Percentiles rank a stretch among this genome's conserved stretches.
Evolutionary conservation across 768 basidiomycete species (phyloP).

Genomic region (Lentinula detonsa): DNA sequence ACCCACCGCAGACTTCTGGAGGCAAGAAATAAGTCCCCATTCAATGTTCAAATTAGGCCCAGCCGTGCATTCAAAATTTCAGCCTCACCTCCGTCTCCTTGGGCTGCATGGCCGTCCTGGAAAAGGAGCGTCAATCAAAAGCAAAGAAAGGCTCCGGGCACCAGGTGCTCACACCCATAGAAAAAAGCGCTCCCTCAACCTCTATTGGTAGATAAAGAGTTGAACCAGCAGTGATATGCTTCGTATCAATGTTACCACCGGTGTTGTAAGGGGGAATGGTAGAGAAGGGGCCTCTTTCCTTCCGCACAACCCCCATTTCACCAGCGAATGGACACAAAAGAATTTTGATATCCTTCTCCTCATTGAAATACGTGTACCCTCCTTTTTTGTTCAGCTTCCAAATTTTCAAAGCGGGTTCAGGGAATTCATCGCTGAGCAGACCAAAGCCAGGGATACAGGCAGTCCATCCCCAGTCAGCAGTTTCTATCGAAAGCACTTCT

Average conservation of each 20-base stretch:
- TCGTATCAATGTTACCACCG: constrained; percentile 59
- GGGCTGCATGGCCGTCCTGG: constrained; percentile 62
- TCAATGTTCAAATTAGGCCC: too few relatives aligned
- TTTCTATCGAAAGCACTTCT: constrained; percentile 46
- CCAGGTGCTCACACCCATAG: constrained; percentile 43
- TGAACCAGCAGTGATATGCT: constrained; percentile 47
- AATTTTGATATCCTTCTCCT: constrained; percentile 39
- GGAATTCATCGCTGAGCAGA: constrained; percentile 48
- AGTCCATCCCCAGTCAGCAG: constrained; percentile 62
- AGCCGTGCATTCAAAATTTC: background rate
- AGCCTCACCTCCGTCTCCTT: constrained; percentile 56
- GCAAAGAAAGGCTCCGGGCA: background rate
- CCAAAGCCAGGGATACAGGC: constrained; percentile 56
- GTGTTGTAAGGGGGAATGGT: constrained; percentile 60
- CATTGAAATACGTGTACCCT: constrained; percentile 47
- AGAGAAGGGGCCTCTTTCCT: constrained; percentile 42
- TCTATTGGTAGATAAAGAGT: constrained; percentile 53
- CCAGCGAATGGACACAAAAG: constrained; percentile 55
- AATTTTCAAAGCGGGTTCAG: constrained; percentile 45
- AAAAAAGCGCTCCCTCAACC: constrained; percentile 55
- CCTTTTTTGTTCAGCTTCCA: constrained; percentile 39
- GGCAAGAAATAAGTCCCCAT: background rate
- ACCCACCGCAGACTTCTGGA: constrained; percentile 54
- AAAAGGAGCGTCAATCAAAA: background rate
- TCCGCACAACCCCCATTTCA: constrained; percentile 59